These are phyloP conservation scores for Penicillium antarcticum DNA, from an alignment of 495 filamentous ascomycete genomes.

Conservation along the genomic window DNA sequence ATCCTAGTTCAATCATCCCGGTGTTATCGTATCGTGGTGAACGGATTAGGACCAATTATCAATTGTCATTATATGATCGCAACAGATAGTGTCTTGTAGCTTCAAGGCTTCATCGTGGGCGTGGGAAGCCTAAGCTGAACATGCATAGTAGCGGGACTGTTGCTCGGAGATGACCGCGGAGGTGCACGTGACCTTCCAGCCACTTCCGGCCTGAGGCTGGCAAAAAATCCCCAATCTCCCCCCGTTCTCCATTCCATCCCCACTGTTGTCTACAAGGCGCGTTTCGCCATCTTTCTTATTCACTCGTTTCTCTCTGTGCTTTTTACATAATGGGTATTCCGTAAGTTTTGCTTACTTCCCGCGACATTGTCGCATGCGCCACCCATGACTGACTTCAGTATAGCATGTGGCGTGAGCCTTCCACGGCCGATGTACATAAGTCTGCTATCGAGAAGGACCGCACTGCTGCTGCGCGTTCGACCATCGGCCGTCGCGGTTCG, in stretches of 20 bases:
- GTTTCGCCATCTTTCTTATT: constrained; percentile 19
- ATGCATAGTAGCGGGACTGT: neutral
- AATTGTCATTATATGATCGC: constrained; percentile 26
- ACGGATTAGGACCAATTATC: constrained; percentile 8
- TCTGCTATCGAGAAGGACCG: constrained; percentile 54
- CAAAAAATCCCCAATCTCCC: constrained; percentile 4
- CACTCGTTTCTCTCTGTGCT: neutral
- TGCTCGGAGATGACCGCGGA: neutral
- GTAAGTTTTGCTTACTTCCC: constrained; percentile 49
- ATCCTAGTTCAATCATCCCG: constrained; percentile 84
- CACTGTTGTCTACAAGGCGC: constrained; percentile 18
- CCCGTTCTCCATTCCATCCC: constrained; percentile 9
- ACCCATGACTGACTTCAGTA: constrained; percentile 22
- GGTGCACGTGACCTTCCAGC: neutral
- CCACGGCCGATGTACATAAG: constrained; percentile 46
- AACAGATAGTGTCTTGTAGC: neutral
- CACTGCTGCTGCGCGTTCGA: constrained; percentile 62
- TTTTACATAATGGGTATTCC: constrained; percentile 70
- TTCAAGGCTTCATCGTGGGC: neutral
- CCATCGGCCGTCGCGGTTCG: constrained; percentile 60
- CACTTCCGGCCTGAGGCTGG: neutral
- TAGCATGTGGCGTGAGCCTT: constrained; percentile 59
- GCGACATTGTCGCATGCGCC: constrained; percentile 27
- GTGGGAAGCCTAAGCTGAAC: neutral
- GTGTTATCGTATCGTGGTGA: constrained; percentile 11